These are phyloP conservation scores for Starmerella floricola DNA, from an alignment of 805 yeast genomes.

Conservation along the genomic window DNA sequence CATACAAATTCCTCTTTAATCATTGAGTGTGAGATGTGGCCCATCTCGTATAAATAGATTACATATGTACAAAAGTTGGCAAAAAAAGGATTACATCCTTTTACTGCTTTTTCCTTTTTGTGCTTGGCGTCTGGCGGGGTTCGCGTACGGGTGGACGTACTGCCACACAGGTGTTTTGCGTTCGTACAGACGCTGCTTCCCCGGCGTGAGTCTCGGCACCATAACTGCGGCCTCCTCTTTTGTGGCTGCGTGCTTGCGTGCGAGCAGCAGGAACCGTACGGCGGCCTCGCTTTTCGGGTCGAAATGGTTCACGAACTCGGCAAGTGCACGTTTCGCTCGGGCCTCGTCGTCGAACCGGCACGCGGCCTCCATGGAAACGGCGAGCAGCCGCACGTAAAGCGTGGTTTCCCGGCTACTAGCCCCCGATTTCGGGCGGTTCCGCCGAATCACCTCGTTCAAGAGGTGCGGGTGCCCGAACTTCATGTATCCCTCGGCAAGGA, in stretches of 20 bases:
- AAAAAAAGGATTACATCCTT: too few relatives aligned
- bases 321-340: slow-evolving; percentile 20
- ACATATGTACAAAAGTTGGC: too few relatives aligned
- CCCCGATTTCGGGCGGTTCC: neutral
- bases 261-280: slow-evolving; percentile 10
- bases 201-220: neutral
- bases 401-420: too few relatives aligned
- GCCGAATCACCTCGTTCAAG: neutral
- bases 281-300: slow-evolving; percentile 3
- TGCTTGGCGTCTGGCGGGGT: slow-evolving; percentile 1
- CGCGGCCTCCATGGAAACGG: slow-evolving; percentile 21
- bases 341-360: slow-evolving; percentile 15
- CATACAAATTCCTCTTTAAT: too few relatives aligned
- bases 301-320: slow-evolving; percentile 8
- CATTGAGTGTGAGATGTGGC: too few relatives aligned
- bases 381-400: slow-evolving; percentile 15
- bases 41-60: too few relatives aligned
- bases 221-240: neutral
- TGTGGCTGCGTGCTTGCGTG: neutral
- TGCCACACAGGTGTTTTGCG: neutral
- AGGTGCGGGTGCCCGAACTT: slow-evolving; percentile 8
- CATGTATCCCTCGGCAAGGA: slow-evolving; percentile 15
- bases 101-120: neutral
- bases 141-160: slow-evolving; percentile 11
- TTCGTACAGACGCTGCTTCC: neutral